phyloP scores from a whole-genome alignment of 768 basidiomycete species.

The Rhodocollybia butyracea region DNA sequence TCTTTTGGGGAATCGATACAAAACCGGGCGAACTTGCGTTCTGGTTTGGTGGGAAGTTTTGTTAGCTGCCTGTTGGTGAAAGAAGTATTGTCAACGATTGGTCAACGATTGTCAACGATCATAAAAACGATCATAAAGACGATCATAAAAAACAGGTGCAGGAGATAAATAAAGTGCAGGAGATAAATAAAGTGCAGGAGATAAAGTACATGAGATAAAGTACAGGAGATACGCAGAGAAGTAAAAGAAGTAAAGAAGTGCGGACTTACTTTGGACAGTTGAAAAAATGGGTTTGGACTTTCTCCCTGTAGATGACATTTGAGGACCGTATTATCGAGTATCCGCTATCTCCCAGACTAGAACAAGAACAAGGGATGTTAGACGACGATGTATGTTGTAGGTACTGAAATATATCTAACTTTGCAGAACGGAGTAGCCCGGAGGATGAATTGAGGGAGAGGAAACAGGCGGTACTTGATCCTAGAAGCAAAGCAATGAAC shows the following conservation, averaged over 20 bases:
- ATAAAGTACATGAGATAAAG: too few species aligned
- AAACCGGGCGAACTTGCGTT: conserved; percentile 43
- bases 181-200: too few species aligned
- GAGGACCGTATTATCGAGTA: conserved; percentile 70
- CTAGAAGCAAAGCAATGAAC: conserved; percentile 34
- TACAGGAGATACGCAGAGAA: too few species aligned
- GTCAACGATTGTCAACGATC: too few species aligned
- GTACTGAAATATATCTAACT: conserved; percentile 41
- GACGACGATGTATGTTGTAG: not conserved
- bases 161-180: too few species aligned
- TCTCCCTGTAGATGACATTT: conserved; percentile 52
- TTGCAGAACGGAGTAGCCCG: conserved; percentile 72
- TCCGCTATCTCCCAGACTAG: conserved; percentile 77
- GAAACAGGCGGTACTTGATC: conserved; percentile 83
- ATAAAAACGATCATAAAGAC: too few species aligned
- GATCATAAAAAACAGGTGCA: too few species aligned
- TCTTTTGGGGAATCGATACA: conserved; percentile 51
- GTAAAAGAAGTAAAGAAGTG: conserved; percentile 13
- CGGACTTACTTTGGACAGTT: conserved; percentile 52
- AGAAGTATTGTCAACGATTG: too few species aligned
- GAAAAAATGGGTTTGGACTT: conserved; percentile 51
- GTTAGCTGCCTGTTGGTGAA: conserved; percentile 51
- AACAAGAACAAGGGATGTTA: conserved; percentile 8
- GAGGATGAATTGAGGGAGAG: conserved; percentile 72
- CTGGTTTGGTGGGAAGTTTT: conserved; percentile 44